Evolutionary conservation across 495 filamentous ascomycete genomes (phyloP).

Genomic region (Cladorrhinum samala): DNA sequence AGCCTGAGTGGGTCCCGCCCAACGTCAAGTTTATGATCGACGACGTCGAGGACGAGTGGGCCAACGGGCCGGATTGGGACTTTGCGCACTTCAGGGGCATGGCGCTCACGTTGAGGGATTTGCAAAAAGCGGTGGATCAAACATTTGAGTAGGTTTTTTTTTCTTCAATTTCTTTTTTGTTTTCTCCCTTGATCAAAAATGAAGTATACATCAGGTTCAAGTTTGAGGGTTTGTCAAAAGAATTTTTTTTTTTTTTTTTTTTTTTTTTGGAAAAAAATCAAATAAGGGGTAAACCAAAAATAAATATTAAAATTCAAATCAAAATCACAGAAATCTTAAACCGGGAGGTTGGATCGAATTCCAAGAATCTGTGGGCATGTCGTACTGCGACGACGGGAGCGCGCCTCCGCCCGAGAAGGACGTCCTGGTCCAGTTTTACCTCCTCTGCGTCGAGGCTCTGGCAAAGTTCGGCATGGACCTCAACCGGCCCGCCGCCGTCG

Average conservation of each 20-base stretch:
- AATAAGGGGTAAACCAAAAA: too few relatives aligned
- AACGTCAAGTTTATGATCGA: conserved; percentile 40
- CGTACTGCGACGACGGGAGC: conserved; percentile 33
- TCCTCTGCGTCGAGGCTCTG: conserved; percentile 23
- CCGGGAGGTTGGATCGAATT: conserved; percentile 34
- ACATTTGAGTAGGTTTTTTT: conserved; percentile 22
- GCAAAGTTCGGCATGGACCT: conserved; percentile 34
- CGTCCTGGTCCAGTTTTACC: conserved; percentile 25
- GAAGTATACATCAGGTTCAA: too few relatives aligned
- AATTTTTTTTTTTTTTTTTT: too few relatives aligned
- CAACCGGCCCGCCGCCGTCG: conserved; percentile 38
- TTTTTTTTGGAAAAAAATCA: too few relatives aligned
- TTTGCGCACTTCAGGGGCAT: conserved; percentile 35
- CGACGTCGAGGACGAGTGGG: conserved; percentile 40
- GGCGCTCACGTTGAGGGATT: conserved; percentile 16
- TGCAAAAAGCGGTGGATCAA: conserved; percentile 22
- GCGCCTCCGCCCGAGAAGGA: conserved; percentile 18
- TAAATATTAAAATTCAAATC: conserved; percentile 5
- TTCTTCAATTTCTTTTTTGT: background rate
- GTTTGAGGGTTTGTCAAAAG: too few relatives aligned
- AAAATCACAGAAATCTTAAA: conserved; percentile 19
- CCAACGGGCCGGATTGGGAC: conserved; percentile 25
- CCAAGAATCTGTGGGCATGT: conserved; percentile 32
- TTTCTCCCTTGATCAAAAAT: too few relatives aligned
- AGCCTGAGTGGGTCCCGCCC: conserved; percentile 33